phyloP scores from a whole-genome alignment of 495 filamentous ascomycete genomes.

The Penicillium cataractarum region DNA sequence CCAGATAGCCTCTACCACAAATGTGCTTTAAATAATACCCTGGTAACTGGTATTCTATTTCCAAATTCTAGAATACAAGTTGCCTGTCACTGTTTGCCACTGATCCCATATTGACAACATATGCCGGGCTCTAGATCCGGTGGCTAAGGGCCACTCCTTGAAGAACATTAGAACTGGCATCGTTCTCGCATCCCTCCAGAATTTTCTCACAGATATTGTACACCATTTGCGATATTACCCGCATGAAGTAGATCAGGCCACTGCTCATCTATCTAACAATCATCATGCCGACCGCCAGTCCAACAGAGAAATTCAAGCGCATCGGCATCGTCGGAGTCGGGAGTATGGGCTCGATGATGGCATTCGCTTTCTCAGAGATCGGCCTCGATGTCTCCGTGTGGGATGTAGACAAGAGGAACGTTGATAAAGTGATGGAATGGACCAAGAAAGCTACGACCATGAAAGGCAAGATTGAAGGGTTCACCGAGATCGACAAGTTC shows the following conservation, averaged over 20 bases:
- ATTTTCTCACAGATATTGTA: not conserved
- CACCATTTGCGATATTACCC: not conserved
- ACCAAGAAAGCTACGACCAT: conserved; percentile 24
- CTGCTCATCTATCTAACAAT: not conserved
- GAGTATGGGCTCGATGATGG: conserved; percentile 69
- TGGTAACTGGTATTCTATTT: not conserved
- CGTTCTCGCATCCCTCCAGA: not conserved
- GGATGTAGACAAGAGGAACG: conserved; percentile 55
- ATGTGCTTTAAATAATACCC: not conserved
- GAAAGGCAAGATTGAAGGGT: conserved; percentile 41
- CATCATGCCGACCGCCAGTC: conserved; percentile 28
- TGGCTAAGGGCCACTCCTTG: conserved; percentile 22
- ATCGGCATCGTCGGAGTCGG: conserved; percentile 67
- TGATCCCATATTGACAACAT: conserved; percentile 27
- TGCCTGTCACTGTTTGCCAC: not conserved
- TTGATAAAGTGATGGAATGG: conserved; percentile 43
- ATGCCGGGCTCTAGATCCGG: conserved; percentile 12
- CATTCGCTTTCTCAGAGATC: conserved; percentile 65
- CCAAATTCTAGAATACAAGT: not conserved
- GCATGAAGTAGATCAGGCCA: not conserved
- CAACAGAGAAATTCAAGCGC: conserved; percentile 41
- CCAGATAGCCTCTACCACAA: not conserved
- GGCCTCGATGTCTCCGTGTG: conserved; percentile 63
- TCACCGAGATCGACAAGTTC: conserved; percentile 45
- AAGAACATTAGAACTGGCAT: conserved; percentile 14